Evolutionary conservation across 148 eudicot genomes (phyloP).

Genomic region (Vaccinium corymbosum): DNA sequence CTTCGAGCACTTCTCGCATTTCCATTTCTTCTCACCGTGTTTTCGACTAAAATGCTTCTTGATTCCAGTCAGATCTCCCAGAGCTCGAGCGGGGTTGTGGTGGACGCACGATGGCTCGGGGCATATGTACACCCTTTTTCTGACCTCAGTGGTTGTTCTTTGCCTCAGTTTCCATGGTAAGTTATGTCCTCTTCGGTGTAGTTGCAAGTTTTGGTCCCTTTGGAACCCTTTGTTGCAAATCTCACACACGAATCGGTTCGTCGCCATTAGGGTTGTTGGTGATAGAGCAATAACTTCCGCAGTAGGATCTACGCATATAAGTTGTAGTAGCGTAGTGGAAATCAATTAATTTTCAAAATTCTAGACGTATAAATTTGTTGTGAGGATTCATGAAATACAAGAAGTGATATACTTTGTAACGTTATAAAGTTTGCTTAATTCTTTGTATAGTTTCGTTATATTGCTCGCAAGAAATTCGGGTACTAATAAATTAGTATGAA

Average conservation of each 20-base stretch:
- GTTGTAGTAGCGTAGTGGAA: neutral
- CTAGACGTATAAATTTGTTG: neutral
- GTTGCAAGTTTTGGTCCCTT: constrained; percentile 56
- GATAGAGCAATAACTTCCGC: constrained; percentile 58
- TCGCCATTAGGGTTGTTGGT: constrained; percentile 57
- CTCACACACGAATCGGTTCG: constrained; percentile 56
- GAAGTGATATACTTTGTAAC: neutral
- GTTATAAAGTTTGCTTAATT: too few relatives aligned
- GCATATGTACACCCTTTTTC: constrained; percentile 45
- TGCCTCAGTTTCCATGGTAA: constrained; percentile 60
- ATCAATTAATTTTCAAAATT: neutral
- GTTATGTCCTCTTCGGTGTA: constrained; percentile 54
- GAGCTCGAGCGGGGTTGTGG: constrained; percentile 45
- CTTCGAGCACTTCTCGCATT: constrained; percentile 55
- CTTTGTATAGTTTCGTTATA: neutral
- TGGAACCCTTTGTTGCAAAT: constrained; percentile 61
- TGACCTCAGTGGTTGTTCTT: constrained; percentile 42
- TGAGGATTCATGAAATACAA: neutral
- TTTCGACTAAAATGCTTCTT: constrained; percentile 56
- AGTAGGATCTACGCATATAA: constrained; percentile 37
- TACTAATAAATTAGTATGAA: too few relatives aligned
- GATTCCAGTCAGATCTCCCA: constrained; percentile 56
- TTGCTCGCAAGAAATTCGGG: too few relatives aligned
- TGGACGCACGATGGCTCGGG: constrained; percentile 51
- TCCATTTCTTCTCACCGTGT: constrained; percentile 63